Conservation (phyloP, 2,329 filamentous ascomycete genomes). For the Colletotrichum sp. region DNA sequence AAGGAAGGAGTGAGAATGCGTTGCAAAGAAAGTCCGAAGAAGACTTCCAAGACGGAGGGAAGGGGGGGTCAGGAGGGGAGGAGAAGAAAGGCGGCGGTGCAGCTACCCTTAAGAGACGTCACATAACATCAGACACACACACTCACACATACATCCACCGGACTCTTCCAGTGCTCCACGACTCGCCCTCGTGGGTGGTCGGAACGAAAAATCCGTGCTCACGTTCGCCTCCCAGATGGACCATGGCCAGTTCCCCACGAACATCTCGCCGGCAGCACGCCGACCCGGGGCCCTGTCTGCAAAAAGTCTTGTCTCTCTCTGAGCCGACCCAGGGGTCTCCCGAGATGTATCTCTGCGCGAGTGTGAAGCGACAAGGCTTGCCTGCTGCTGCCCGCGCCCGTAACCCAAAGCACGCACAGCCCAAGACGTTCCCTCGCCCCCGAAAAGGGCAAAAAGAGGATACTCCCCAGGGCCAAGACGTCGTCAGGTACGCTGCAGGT, state of each 20-base stretch:
- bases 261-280: constrained; percentile 13
- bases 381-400: not conserved
- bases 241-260: not conserved
- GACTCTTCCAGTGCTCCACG: not conserved
- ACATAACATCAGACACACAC: constrained; percentile 1
- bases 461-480: not conserved
- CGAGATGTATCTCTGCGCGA: not conserved
- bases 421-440: not conserved
- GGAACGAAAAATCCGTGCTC: not conserved
- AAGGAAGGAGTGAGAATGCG: not conserved
- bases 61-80: not conserved
- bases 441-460: not conserved
- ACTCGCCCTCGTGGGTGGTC: not conserved
- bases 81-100: not conserved
- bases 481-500: not conserved
- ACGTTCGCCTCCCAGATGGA: not conserved
- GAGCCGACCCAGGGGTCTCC: not conserved
- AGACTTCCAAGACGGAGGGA: not conserved
- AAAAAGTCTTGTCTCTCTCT: not conserved
- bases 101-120: constrained; percentile 8
- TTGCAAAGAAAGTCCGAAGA: constrained; percentile 2
- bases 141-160: not conserved
- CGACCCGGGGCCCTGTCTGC: not conserved
- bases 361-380: not conserved
- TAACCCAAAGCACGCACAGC: not conserved